A percentile compares a stretch with the other conserved stretches of the same genome.
Evolutionary conservation across 2,329 filamentous ascomycete genomes (phyloP).

Genomic region (Exophiala sp.): DNA sequence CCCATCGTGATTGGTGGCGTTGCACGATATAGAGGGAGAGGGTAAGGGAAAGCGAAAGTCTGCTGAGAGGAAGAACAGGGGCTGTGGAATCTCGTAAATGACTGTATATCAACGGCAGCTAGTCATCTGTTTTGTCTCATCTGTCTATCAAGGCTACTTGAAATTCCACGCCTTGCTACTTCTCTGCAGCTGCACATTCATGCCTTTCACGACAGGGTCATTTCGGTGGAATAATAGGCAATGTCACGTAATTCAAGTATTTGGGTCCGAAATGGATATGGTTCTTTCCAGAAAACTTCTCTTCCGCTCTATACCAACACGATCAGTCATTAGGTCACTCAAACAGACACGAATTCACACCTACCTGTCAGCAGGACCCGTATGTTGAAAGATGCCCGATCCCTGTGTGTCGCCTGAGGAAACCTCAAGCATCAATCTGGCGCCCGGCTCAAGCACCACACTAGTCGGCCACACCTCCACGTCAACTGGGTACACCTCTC

Average conservation of each 20-base stretch:
- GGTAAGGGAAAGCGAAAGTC: too few relatives aligned
- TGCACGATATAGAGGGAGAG: too few relatives aligned
- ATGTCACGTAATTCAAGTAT: constrained; percentile 43
- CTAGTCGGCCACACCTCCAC: constrained; percentile 41
- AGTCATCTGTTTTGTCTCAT: too few relatives aligned
- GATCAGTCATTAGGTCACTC: too few relatives aligned
- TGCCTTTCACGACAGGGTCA: too few relatives aligned
- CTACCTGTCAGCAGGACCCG: background rate
- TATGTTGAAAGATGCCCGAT: constrained; percentile 18
- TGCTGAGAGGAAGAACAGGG: too few relatives aligned
- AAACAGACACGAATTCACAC: background rate
- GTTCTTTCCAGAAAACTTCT: constrained; percentile 37
- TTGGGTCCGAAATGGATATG: constrained; percentile 45
- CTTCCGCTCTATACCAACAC: background rate
- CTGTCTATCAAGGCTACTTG: too few relatives aligned
- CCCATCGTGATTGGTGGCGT: too few relatives aligned
- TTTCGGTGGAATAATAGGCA: constrained; percentile 43
- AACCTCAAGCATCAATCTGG: constrained; percentile 31
- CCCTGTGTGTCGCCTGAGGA: constrained; percentile 48
- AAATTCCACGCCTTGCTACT: too few relatives aligned
- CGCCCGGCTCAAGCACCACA: constrained; percentile 34
- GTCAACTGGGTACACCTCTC: constrained; percentile 48
- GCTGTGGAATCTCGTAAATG: too few relatives aligned
- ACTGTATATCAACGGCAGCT: too few relatives aligned
- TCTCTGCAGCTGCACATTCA: too few relatives aligned